A percentile compares a stretch with the other conserved stretches of the same genome.
These are phyloP conservation scores for Daldinia grandis DNA, from an alignment of 495 filamentous ascomycete genomes.

Conservation along the genomic window DNA sequence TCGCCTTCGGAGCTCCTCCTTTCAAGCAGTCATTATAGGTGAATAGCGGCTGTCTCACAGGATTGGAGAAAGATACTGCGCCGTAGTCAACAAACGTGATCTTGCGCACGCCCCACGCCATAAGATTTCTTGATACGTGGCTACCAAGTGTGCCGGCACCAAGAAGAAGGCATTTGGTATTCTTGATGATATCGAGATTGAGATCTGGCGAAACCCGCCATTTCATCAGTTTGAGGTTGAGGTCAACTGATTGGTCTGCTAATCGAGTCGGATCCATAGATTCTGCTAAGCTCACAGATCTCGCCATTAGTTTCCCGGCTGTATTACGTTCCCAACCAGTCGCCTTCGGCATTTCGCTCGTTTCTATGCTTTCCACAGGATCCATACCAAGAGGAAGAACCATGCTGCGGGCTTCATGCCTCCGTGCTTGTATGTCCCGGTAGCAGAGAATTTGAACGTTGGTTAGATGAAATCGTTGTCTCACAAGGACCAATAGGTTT, in stretches of 20 bases:
- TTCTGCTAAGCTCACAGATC: slow-evolving; percentile 80
- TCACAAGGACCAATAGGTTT: slow-evolving; percentile 87
- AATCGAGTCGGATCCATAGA: slow-evolving; percentile 89
- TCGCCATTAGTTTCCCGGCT: slow-evolving; percentile 75
- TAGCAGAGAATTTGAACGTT: slow-evolving; percentile 90
- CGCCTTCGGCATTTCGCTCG: slow-evolving; percentile 75
- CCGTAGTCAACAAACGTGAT: slow-evolving; percentile 97
- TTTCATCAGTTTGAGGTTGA: slow-evolving; percentile 98
- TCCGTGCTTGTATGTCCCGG: slow-evolving; percentile 76
- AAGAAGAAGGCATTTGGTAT: slow-evolving; percentile 90
- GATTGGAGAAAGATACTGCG: slow-evolving; percentile 96
- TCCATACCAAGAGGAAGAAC: slow-evolving; percentile 74
- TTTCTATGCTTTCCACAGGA: slow-evolving; percentile 47
- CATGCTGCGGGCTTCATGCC: slow-evolving; percentile 81
- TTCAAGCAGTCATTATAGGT: slow-evolving; percentile 86
- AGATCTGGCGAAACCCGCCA: slow-evolving; percentile 93
- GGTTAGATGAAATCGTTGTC: slow-evolving; percentile 78
- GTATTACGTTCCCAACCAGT: slow-evolving; percentile 94
- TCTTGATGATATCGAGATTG: slow-evolving; percentile 87
- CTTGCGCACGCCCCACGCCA: slow-evolving; percentile 96
- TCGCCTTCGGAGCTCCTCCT: slow-evolving; percentile 85
- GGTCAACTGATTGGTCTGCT: slow-evolving; percentile 94
- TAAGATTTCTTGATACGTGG: slow-evolving; percentile 87
- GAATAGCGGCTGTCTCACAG: slow-evolving; percentile 93
- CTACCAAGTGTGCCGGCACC: slow-evolving; percentile 94